Conservation (phyloP, 2,329 filamentous ascomycete genomes). For the Ramichloridium luteum region DNA sequence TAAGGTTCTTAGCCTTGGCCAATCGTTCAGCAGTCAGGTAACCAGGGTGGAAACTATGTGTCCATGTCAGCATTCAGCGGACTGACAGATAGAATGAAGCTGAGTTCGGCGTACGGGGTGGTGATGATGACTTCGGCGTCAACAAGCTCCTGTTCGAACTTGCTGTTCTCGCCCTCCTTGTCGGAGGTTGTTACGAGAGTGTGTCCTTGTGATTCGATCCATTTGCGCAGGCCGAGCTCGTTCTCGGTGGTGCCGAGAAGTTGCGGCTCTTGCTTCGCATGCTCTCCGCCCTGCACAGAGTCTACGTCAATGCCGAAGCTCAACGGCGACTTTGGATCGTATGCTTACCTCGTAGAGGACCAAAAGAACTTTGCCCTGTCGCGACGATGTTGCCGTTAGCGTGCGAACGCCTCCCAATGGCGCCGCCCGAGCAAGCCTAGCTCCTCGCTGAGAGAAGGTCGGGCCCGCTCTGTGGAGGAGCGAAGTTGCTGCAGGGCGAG, state of each 20-base stretch:
- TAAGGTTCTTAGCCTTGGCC: constrained; percentile 96
- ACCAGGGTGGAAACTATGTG: constrained; percentile 79
- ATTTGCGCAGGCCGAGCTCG: constrained; percentile 92
- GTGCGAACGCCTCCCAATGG: constrained; percentile 42
- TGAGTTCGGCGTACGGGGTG: constrained; percentile 72
- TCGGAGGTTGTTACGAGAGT: constrained; percentile 93
- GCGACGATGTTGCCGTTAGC: constrained; percentile 52
- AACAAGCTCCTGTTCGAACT: constrained; percentile 88
- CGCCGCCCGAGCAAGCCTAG: constrained; percentile 31
- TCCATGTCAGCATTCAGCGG: not conserved
- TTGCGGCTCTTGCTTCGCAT: constrained; percentile 77
- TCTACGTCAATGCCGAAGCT: no score
- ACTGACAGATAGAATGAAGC: not conserved
- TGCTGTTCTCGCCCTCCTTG: constrained; percentile 89
- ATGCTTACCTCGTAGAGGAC: constrained; percentile 77
- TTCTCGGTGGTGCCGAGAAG: constrained; percentile 95
- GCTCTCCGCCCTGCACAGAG: constrained; percentile 62
- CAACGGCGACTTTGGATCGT: not conserved
- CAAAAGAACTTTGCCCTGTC: constrained; percentile 89
- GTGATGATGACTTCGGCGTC: constrained; percentile 99
- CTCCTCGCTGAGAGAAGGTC: constrained; percentile 25
- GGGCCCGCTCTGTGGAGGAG: constrained; percentile 31
- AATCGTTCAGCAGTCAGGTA: constrained; percentile 95
- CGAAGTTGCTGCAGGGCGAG: constrained; percentile 42
- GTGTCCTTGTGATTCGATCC: constrained; percentile 95